phyloP scores from a whole-genome alignment of 208 protist genomes.

The Leishmania guyanensis region DNA sequence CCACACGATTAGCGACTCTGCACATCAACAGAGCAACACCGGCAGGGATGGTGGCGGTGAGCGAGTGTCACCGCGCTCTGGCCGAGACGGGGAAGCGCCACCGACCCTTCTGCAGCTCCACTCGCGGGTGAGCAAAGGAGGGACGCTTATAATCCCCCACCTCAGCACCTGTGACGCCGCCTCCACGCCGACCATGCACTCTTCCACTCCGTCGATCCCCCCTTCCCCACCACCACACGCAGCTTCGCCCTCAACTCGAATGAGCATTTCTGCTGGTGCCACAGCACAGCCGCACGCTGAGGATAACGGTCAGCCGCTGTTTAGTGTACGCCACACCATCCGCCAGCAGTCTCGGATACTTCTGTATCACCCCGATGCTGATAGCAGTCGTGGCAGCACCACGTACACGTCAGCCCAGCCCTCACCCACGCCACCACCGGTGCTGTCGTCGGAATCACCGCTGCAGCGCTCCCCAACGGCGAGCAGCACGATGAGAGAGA shows the following conservation, averaged over 20 bases:
- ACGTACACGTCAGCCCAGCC: not conserved
- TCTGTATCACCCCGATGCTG: not conserved
- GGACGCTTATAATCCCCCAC: not conserved
- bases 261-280: not conserved
- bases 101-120: not conserved
- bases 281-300: not conserved
- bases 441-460: not conserved
- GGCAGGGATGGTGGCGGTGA: not conserved
- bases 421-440: not conserved
- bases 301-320: not conserved
- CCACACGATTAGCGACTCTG: not conserved
- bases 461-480: not conserved
- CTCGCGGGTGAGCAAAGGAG: not conserved
- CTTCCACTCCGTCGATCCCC: not conserved
- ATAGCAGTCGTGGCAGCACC: not conserved
- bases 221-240: constrained; percentile 6
- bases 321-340: not conserved
- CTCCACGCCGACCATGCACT: not conserved
- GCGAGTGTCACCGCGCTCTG: not conserved
- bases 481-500: not conserved
- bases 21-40: not conserved
- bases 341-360: no score
- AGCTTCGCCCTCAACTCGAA: not conserved
- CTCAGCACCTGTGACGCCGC: not conserved
- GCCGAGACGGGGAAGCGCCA: not conserved